Evolutionary conservation across 2,329 filamentous ascomycete species (phyloP).

Genomic region (Neopestalotiopsis rosae): DNA sequence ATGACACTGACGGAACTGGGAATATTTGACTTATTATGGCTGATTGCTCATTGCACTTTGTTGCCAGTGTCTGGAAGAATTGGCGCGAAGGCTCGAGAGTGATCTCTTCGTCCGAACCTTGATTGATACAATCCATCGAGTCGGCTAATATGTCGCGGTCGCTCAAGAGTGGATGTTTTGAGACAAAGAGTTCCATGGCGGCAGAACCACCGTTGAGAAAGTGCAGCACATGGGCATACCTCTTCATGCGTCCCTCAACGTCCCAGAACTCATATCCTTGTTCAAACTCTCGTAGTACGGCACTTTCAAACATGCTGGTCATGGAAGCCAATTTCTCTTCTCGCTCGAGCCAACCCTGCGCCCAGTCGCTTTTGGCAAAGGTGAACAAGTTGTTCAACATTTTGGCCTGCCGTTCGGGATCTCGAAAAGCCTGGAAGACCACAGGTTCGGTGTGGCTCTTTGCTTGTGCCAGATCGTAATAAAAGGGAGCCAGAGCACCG

Average conservation of each 20-base stretch:
- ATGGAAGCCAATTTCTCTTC: constrained; percentile 76
- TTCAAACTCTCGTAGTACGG: constrained; percentile 89
- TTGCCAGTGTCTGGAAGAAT: constrained; percentile 79
- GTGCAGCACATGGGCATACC: constrained; percentile 86
- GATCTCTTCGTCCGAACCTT: constrained; percentile 67
- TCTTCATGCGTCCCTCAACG: constrained; percentile 84
- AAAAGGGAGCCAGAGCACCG: constrained; percentile 86
- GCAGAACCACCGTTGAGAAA: constrained; percentile 80
- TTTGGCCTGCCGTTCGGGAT: constrained; percentile 88
- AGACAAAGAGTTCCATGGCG: constrained; percentile 83
- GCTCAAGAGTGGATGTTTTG: constrained; percentile 84
- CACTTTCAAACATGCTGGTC: constrained; percentile 85
- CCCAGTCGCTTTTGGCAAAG: constrained; percentile 83
- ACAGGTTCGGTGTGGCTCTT: constrained; percentile 79
- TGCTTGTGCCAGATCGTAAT: constrained; percentile 77
- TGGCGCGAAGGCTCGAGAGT: constrained; percentile 79
- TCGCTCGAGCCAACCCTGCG: constrained; percentile 73
- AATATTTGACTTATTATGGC: constrained; percentile 84
- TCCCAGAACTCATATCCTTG: constrained; percentile 90
- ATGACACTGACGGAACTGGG: constrained; percentile 70
- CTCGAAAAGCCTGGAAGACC: constrained; percentile 84
- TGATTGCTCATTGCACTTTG: constrained; percentile 82
- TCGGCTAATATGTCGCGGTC: constrained; percentile 74
- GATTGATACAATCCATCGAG: constrained; percentile 81
- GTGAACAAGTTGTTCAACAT: constrained; percentile 82